Evolutionary conservation across 805 yeast species (phyloP).

Genomic region (Barnettozyma pratensis): DNA sequence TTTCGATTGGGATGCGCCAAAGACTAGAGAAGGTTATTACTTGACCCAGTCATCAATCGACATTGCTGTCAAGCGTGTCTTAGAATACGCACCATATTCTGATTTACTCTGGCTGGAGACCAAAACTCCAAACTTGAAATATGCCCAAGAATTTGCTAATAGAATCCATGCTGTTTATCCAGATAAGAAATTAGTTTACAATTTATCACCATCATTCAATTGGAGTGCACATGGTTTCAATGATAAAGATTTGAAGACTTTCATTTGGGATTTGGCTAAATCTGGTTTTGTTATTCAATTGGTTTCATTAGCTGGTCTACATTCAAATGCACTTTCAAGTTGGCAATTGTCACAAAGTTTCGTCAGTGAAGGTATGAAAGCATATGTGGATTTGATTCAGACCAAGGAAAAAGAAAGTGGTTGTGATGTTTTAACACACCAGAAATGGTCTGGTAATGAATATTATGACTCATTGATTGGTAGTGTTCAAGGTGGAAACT

Average conservation of each 20-base stretch:
- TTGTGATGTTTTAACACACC: constrained; percentile 54
- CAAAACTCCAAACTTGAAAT: constrained; percentile 48
- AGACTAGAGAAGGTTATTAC: constrained; percentile 54
- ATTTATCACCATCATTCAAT: constrained; percentile 56
- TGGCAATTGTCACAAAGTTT: constrained; percentile 46
- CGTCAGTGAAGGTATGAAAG: constrained; percentile 51
- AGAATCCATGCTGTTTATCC: constrained; percentile 44
- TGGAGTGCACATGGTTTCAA: constrained; percentile 55
- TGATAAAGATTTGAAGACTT: constrained; percentile 39
- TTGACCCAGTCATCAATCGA: constrained; percentile 45
- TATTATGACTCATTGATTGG: constrained; percentile 33
- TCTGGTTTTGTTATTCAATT: constrained; percentile 55
- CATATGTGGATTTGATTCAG: constrained; percentile 51
- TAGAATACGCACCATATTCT: constrained; percentile 52
- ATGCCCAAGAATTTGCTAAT: constrained; percentile 28
- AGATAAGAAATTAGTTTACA: constrained; percentile 52
- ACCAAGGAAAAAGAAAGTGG: constrained; percentile 37
- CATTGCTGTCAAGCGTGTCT: constrained; percentile 48
- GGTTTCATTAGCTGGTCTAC: constrained; percentile 57
- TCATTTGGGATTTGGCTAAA: constrained; percentile 50
- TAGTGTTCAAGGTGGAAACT: constrained; percentile 6
- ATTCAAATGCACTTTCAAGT: constrained; percentile 45
- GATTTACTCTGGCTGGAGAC: constrained; percentile 62
- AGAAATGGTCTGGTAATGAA: constrained; percentile 60
- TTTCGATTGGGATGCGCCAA: constrained; percentile 58